Evolutionary conservation across 768 basidiomycete genomes (phyloP), one percentile per base, ranked within the genome.

Genomic region (Calocybe indica): DNA sequence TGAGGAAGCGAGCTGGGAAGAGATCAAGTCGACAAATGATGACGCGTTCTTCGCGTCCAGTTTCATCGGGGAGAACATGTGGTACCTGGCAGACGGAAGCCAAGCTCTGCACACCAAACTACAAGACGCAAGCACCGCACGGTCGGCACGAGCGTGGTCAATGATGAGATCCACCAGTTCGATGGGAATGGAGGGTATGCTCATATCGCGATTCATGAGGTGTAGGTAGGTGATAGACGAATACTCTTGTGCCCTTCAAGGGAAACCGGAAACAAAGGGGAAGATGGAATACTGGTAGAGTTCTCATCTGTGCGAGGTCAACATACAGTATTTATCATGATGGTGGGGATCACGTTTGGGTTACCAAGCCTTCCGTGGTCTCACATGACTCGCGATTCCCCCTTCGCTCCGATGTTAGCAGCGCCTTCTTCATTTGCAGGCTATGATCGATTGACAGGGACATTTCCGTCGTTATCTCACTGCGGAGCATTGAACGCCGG

Each of bases 61-160:
- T 12, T 40, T 51, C 30, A 52, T 45, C 28, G 45, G 37, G 10
- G 51, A 50, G 45, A 62, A 59, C 37, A 60, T 54, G 15, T 57
- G 56, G 32, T 54, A 49, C 31, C 57, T 44, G 37, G 51, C 37
- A 12, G 55, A 33, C 9, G 48, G 51, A 15, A 55, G 39, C 58
- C 59, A 62, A 5, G 49, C 40, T 31, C 48, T 51, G 52, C 55
- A 62, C 12, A 55, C 59, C 13, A 57, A 43, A 13, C 55, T 56
- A 50, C 57, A 58, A 2, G 47, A 33, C 7, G 48, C 45, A 9
- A 60, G 57, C 9, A 53, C 40, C 11, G 11, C 4, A 7, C 5
- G 22, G 39, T 57, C 51, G 29, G 50, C 49, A 30, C 47, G 50
- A 10, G 55, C 37, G 31, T 55, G 52, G 28, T 55, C 54, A 32